Percentiles rank a stretch among this genome's conserved stretches.
These are phyloP conservation scores for Fusarium proliferatum DNA, from an alignment of 2,329 filamentous ascomycete genomes.

Conservation along the genomic window DNA sequence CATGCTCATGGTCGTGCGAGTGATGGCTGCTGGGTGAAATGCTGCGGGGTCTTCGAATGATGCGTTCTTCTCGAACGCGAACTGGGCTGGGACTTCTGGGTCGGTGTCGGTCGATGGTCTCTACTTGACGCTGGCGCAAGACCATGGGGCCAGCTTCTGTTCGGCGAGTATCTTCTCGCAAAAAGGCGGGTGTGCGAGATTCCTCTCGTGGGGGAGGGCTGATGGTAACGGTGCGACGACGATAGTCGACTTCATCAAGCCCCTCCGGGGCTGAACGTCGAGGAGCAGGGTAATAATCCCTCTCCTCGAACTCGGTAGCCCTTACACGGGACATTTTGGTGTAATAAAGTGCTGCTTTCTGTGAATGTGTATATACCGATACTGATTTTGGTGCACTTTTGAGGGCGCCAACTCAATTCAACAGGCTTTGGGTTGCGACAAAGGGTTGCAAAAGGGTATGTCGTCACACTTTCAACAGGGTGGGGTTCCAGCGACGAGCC, in stretches of 20 bases:
- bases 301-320: slow-evolving; percentile 58
- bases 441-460: slow-evolving; percentile 17
- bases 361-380: background rate
- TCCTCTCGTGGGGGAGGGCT: slow-evolving; percentile 59
- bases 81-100: slow-evolving; percentile 57
- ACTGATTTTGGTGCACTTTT: slow-evolving; percentile 11
- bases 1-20: slow-evolving; percentile 51
- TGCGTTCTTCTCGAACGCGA: slow-evolving; percentile 56
- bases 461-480: slow-evolving; percentile 34
- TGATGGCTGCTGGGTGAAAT: slow-evolving; percentile 50
- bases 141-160: slow-evolving; percentile 64
- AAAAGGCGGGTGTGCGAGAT: slow-evolving; percentile 61
- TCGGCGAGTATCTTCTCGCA: slow-evolving; percentile 62
- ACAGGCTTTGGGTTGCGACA: slow-evolving; percentile 20
- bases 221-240: slow-evolving; percentile 50
- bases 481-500: slow-evolving; percentile 29
- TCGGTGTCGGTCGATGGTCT: slow-evolving; percentile 63
- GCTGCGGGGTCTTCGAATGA: slow-evolving; percentile 57
- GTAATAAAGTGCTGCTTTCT: slow-evolving; percentile 9
- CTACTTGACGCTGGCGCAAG: slow-evolving; percentile 65
- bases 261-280: slow-evolving; percentile 49
- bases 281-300: slow-evolving; percentile 55
- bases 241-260: slow-evolving; percentile 52
- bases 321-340: slow-evolving; percentile 45
- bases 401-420: slow-evolving; percentile 28